A percentile compares a stretch with the other conserved stretches of the same genome.
phyloP scores from a whole-genome alignment of 2,329 filamentous ascomycete species.

The Triangularia setosa region DNA sequence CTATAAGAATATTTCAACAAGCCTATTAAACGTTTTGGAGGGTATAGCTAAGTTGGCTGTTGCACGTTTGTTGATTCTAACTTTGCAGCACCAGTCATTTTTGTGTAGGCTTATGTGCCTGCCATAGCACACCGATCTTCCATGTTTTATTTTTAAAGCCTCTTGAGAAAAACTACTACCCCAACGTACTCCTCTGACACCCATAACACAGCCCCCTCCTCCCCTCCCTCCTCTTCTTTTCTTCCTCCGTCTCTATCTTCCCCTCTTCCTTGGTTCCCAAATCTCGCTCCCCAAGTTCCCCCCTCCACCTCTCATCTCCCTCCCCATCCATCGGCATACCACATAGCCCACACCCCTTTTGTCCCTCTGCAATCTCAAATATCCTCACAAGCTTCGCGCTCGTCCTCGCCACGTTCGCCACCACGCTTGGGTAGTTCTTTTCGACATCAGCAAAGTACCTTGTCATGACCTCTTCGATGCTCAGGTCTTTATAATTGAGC shows the following conservation, averaged over 20 bases:
- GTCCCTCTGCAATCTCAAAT: conserved; percentile 26
- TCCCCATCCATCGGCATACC: conserved; percentile 60
- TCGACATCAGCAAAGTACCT: conserved; percentile 88
- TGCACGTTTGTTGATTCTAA: too few relatives aligned
- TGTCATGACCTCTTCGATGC: conserved; percentile 85
- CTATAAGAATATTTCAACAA: too few relatives aligned
- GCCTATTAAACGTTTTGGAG: too few relatives aligned
- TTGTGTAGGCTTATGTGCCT: too few relatives aligned
- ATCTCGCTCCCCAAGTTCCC: conserved; percentile 47
- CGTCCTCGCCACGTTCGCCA: conserved; percentile 92
- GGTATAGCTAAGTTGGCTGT: too few relatives aligned
- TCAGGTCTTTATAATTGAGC: conserved; percentile 69
- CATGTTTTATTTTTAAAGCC: not conserved
- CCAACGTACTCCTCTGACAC: conserved; percentile 60
- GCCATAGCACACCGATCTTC: too few relatives aligned
- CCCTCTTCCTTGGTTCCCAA: not conserved
- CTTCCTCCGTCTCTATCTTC: conserved; percentile 20
- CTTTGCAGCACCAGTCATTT: too few relatives aligned
- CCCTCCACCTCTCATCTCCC: conserved; percentile 61
- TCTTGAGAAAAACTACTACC: conserved; percentile 6
- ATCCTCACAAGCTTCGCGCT: conserved; percentile 70
- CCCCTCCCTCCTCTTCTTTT: conserved; percentile 21
- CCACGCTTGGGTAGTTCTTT: conserved; percentile 80
- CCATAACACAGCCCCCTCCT: conserved; percentile 62
- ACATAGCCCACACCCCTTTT: conserved; percentile 57